phyloP scores from a whole-genome alignment of 208 protist genomes.

The Acanthamoeba quina region DNA sequence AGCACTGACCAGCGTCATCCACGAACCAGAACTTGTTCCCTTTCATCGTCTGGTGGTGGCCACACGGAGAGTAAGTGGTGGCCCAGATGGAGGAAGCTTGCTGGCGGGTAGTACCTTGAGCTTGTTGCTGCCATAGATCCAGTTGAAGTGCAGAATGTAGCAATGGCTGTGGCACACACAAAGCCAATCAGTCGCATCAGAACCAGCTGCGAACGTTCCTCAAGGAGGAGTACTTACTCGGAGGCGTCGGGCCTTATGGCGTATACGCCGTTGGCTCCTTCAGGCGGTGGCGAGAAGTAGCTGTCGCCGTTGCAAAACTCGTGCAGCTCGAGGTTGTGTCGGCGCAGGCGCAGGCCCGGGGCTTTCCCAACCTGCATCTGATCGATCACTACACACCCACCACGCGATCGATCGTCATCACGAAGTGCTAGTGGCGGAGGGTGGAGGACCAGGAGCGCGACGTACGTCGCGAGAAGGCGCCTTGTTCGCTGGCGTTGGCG shows the following conservation, averaged over 20 bases:
- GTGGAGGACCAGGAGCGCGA: not conserved
- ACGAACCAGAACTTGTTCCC: not conserved
- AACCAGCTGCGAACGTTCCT: not conserved
- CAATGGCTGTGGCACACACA: not conserved
- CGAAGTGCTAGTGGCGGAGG: not conserved
- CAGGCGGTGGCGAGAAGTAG: constrained; percentile 1
- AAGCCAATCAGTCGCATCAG: not conserved
- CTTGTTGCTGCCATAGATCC: constrained; percentile 53
- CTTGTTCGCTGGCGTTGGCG: not conserved
- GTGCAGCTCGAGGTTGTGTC: constrained; percentile 1
- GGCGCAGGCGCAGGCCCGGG: not conserved
- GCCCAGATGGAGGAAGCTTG: not conserved
- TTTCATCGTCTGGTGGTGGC: not conserved
- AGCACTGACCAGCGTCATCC: not conserved
- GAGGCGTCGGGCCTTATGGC: constrained; percentile 1
- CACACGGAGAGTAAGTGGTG: not conserved
- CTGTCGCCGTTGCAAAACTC: constrained; percentile 49
- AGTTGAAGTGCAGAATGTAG: constrained; percentile 49
- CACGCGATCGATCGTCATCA: not conserved
- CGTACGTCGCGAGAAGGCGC: not conserved
- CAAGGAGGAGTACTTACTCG: not conserved
- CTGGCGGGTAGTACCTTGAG: not conserved
- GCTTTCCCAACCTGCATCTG: not conserved
- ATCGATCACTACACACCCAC: not conserved
- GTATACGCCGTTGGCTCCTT: constrained; percentile 7